phyloP scores from a whole-genome alignment of 371 early-diverging fungal species.

The Mucor indicus region DNA sequence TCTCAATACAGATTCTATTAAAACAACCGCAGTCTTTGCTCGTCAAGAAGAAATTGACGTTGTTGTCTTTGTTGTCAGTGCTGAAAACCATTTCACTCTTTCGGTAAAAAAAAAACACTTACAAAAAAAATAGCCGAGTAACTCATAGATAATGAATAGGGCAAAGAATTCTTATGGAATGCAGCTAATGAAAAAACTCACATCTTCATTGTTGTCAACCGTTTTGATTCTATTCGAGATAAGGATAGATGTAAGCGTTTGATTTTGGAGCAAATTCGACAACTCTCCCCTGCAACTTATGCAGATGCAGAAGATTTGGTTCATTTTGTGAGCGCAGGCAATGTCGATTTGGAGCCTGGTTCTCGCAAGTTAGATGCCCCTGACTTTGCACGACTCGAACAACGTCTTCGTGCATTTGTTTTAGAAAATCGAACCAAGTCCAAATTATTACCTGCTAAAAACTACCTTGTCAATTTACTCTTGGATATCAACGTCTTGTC shows the following conservation, averaged over 20 bases:
- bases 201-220: conserved; percentile 96
- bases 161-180: conserved; percentile 91
- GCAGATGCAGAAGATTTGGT: conserved; percentile 90
- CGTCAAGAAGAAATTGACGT: conserved; percentile 98
- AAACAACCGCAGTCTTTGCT: conserved; percentile 94
- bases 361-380: conserved; percentile 49
- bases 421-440: conserved; percentile 93
- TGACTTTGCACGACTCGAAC: conserved; percentile 79
- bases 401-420: conserved; percentile 85
- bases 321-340: conserved; percentile 93
- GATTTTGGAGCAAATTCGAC: conserved; percentile 91
- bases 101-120: conserved; percentile 52
- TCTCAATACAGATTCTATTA: conserved; percentile 94
- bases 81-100: conserved; percentile 97
- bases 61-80: conserved; percentile 96
- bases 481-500: conserved; percentile 60
- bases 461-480: conserved; percentile 81
- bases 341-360: conserved; percentile 42
- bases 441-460: conserved; percentile 92
- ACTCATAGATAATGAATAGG: conserved; percentile 32
- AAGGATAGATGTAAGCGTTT: conserved; percentile 90
- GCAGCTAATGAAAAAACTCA: conserved; percentile 97
- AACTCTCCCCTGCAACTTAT: conserved; percentile 90
- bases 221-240: conserved; percentile 92
- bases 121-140: not conserved